Conservation (phyloP, 108 stramenopile species). For the Cyclotella sp. region DNA sequence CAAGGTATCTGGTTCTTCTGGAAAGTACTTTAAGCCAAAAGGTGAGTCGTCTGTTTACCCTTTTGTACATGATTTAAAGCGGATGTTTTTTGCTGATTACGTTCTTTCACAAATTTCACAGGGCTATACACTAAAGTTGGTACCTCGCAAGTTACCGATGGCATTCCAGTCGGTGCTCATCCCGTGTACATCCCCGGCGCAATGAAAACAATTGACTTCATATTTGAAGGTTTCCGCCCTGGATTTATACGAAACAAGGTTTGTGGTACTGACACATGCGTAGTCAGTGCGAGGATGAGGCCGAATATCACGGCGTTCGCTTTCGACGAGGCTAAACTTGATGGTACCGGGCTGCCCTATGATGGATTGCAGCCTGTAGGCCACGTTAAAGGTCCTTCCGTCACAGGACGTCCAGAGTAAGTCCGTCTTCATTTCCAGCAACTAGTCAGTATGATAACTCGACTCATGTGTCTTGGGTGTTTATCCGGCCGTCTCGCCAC, state of each 20-base stretch:
- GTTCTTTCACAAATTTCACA: background rate
- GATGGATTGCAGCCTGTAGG: slow-evolving; percentile 60
- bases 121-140: slow-evolving; percentile 39
- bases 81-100: background rate
- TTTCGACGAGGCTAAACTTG: slow-evolving; percentile 16
- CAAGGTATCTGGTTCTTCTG: slow-evolving; percentile 45
- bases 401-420: slow-evolving; percentile 57
- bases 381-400: slow-evolving; percentile 47
- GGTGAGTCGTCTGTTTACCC: background rate
- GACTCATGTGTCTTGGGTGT: no score
- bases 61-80: background rate
- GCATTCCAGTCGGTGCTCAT: slow-evolving; percentile 31
- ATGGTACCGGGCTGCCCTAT: slow-evolving; percentile 57
- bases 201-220: slow-evolving; percentile 49
- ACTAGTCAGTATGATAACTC: no score
- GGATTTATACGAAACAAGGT: slow-evolving; percentile 43
- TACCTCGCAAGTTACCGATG: slow-evolving; percentile 41
- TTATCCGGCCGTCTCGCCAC: background rate
- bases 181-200: slow-evolving; percentile 48
- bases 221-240: slow-evolving; percentile 44
- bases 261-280: slow-evolving; percentile 47
- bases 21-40: slow-evolving; percentile 55
- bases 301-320: slow-evolving; percentile 36
- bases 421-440: background rate
- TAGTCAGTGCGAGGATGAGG: slow-evolving; percentile 48